Conservation (phyloP, 768 basidiomycete genomes). For the Auricularia auricula-judae region DNA sequence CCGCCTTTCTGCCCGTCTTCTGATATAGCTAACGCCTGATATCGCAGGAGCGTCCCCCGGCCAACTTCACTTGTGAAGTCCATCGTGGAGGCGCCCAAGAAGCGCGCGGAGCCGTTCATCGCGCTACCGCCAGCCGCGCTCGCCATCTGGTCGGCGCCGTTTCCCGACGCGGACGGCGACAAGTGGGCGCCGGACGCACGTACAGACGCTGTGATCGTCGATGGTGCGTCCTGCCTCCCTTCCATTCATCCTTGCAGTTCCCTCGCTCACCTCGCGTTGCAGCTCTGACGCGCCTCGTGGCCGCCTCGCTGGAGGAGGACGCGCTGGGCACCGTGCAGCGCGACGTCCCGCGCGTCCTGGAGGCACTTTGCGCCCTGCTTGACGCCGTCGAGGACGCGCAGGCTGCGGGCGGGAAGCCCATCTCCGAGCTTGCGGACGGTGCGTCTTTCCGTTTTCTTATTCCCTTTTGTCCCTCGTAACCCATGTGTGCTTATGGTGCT, state of each 20-base stretch:
- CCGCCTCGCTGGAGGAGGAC: slow-evolving; percentile 70
- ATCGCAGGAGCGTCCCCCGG: too few species aligned
- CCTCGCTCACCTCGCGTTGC: slow-evolving; percentile 1
- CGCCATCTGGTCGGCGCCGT: slow-evolving; percentile 12
- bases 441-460: background rate
- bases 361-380: slow-evolving; percentile 61
- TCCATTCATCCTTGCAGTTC: background rate
- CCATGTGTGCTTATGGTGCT: too few species aligned
- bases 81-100: too few species aligned
- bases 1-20: too few species aligned
- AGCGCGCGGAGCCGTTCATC: background rate
- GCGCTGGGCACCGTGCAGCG: slow-evolving; percentile 74
- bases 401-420: slow-evolving; percentile 12
- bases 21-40: too few species aligned
- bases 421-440: background rate
- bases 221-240: slow-evolving; percentile 35
- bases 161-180: slow-evolving; percentile 36
- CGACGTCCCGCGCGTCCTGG: slow-evolving; percentile 73
- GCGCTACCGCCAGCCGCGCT: slow-evolving; percentile 15
- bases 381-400: slow-evolving; percentile 56
- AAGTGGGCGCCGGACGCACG: slow-evolving; percentile 48
- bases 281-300: slow-evolving; percentile 60
- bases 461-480: background rate
- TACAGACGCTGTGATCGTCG: slow-evolving; percentile 48
- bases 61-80: background rate